Percentiles rank a stretch among this genome's conserved stretches.
phyloP scores from a whole-genome alignment of 2,329 filamentous ascomycete species.

The Xylariaceae sp. region DNA sequence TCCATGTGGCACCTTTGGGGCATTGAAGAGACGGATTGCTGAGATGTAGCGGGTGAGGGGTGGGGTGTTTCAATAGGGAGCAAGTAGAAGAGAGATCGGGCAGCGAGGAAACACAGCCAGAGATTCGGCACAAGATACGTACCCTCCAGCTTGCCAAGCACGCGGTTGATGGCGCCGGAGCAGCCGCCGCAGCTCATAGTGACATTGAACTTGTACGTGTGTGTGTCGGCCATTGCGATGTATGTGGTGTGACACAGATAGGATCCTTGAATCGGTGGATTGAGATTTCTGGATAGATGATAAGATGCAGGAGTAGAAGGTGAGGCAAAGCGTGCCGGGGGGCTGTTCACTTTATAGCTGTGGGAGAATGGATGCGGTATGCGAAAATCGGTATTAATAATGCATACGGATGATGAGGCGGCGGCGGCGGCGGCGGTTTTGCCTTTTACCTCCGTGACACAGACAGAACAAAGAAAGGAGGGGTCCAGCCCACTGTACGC shows the following conservation, averaged over 20 bases:
- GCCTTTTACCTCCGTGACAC: too few species aligned
- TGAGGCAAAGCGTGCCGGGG: too few species aligned
- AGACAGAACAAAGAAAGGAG: too few species aligned
- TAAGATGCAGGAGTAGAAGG: too few species aligned
- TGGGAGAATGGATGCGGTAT: too few species aligned
- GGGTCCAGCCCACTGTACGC: too few species aligned
- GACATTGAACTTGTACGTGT: slow-evolving; percentile 94
- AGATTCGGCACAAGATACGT: slow-evolving; percentile 33
- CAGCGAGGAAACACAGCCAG: slow-evolving; percentile 3
- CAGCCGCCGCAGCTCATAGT: slow-evolving; percentile 94
- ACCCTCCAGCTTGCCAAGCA: slow-evolving; percentile 91
- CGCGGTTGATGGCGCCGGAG: slow-evolving; percentile 87
- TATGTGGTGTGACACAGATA: not conserved
- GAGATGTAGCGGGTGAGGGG: slow-evolving; percentile 1
- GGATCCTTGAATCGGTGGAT: too few species aligned
- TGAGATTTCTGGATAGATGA: too few species aligned
- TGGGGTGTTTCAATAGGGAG: not conserved
- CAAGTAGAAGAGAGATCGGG: not conserved
- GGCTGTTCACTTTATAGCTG: too few species aligned
- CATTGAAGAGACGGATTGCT: not conserved
- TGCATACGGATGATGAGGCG: too few species aligned
- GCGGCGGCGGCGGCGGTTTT: too few species aligned
- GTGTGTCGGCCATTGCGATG: slow-evolving; percentile 65
- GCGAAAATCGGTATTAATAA: too few species aligned
- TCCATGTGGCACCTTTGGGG: not conserved